phyloP scores from a whole-genome alignment of 176 grass and related monocot genomes.

The Olyra latifolia region DNA sequence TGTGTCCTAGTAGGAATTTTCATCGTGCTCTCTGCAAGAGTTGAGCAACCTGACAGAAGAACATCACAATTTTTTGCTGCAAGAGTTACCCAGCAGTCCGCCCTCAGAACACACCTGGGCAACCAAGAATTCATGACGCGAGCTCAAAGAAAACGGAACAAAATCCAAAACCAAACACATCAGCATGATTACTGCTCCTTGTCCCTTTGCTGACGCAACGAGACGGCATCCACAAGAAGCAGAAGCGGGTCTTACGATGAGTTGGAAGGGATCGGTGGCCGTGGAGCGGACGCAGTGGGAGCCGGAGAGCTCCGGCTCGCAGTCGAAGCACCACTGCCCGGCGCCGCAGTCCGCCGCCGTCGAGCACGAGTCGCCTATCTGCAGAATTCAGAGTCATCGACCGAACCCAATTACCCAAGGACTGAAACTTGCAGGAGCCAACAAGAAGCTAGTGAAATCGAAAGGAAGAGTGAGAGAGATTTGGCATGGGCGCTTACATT shows the following conservation, averaged over 20 bases:
- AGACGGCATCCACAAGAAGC: not conserved
- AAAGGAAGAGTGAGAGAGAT: not conserved
- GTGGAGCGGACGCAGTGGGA: slow-evolving; percentile 72
- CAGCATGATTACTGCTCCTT: not conserved
- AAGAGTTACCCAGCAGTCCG: no score
- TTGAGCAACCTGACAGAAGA: not conserved
- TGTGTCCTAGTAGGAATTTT: not conserved
- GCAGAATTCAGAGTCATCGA: not conserved
- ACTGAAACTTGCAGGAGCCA: not conserved
- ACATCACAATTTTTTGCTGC: not conserved
- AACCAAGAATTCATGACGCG: not conserved
- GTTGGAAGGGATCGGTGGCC: slow-evolving; percentile 57
- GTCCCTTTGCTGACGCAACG: not conserved
- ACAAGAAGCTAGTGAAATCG: not conserved
- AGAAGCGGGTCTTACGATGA: slow-evolving; percentile 50
- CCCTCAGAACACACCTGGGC: not conserved
- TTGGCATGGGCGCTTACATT: slow-evolving; percentile 25
- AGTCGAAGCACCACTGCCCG: slow-evolving; percentile 94
- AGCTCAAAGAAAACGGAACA: not conserved
- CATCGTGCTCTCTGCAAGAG: not conserved
- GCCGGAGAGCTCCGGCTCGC: slow-evolving; percentile 50
- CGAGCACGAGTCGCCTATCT: slow-evolving; percentile 68
- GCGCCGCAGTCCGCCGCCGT: slow-evolving; percentile 52
- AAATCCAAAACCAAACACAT: not conserved
- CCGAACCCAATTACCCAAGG: not conserved